Evolutionary conservation across 805 yeast species (phyloP), one percentile per base, ranked within the genome.

Genomic region (Hanseniaspora occidentalis): DNA sequence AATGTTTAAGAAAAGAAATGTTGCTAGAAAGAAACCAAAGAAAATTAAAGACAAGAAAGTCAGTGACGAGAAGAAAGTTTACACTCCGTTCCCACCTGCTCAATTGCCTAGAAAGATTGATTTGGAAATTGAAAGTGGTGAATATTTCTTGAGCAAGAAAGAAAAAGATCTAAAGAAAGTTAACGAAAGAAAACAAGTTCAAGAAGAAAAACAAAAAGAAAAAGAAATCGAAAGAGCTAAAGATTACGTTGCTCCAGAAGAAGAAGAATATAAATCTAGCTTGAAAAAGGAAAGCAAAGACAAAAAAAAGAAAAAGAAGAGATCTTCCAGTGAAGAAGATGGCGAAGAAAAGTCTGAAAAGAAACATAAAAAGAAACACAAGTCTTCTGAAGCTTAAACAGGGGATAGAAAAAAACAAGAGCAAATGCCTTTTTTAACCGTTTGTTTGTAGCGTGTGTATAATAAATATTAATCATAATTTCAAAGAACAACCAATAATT

Each of bases 41-140:
- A 76, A 73, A 60, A 66, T 72, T 54, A 73, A 64, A 51, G 73
- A 67, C 51, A 78, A 60, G 38, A 41, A 41, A 26, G 37, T 37
- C 33, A 41, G 31, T 26, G 57, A 55, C 49, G 66, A 62, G 42
- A 71, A 74, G 69, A 88, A 80, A 64, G 79, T 76, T 3, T 89
- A 89, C 74, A 92, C 98, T 25, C 97, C 98, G 57, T 92, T 92
- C 86, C 98, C 98, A 66, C 97, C 98, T 52, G 83, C 84, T 39
- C 98, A 84, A 65, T 75, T 77, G 50, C 98, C 97, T 56, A 81
- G 97, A 70, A 88, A 92, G 83, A 70, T 92, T 62, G 98, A 92
- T 74, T 67, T 88, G 59, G 94, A 86, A 67, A 86, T 92, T 62
- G 98, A 92, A 63, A 79, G 94, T 68, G 98, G 98, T 75, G 98